Base-by-base conservation (phyloP, 2,329 filamentous ascomycete species). In the Endocalyx cinctus region DNA sequence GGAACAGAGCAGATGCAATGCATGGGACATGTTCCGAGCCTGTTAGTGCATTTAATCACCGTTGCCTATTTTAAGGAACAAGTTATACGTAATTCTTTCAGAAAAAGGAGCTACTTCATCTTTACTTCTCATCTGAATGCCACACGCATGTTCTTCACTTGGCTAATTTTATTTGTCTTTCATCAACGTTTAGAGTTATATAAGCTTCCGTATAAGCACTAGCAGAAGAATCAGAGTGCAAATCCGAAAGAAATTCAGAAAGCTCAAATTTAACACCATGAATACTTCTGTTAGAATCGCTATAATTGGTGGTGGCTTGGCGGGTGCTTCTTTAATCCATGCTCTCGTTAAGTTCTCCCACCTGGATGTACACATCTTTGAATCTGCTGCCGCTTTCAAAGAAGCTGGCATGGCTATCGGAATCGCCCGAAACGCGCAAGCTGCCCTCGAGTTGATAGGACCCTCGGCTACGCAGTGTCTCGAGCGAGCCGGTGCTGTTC, bases 341-440 rank as follows among this genome's bases (percentile, higher is more conserved):
- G 45, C 42, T 13, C 45, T 47, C 7, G 22, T 36, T 5, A 28
- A 35, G 10, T 43, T 29, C 25, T 25, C 37, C 4, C 45, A 47
- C 16, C 33, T 45, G 7, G 42, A 45, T 31, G 42, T 41, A 14
- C 42, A 45, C 34, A 45, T 47, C 15, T 46, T 47, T 19, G 44
- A 47, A 16, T 37, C 44, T n/a, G 44, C 44, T 13, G 23, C 37
- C 4, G 34, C 31, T 14, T 43, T 45, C 36, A 42, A 37, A 29
- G 40, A 45, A 36, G 37, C 38, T 15, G 48, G 42, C 12, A 26
- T 45, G 18, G 46, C 39, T 5, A 34, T 50, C n/a, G 48, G 48
- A 1, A 20, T 50, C 2, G 28, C 42, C 6, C 33, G 44, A 14
- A 52, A 50, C 25, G 42, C 47, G 1, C 46, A 39, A 16, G 37